These are phyloP conservation scores for Penicillium pancosmium DNA, from an alignment of 495 filamentous ascomycete genomes.

Conservation along the genomic window DNA sequence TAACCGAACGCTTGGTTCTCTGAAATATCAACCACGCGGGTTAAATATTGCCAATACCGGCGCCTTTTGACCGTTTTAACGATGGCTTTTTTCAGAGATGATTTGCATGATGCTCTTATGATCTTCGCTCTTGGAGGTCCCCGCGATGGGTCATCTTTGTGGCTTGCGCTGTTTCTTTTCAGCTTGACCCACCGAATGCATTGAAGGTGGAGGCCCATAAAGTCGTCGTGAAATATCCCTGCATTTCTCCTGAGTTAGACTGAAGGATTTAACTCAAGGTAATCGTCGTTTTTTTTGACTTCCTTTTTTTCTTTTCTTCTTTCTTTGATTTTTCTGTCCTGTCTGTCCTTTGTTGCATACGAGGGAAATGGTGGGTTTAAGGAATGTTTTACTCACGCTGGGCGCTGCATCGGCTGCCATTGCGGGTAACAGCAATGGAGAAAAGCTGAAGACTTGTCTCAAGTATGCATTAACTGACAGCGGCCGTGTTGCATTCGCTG, in stretches of 20 bases:
- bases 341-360: background rate
- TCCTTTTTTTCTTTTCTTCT: background rate
- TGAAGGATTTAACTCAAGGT: too few relatives aligned
- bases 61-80: too few relatives aligned
- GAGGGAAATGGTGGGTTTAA: conserved; percentile 5
- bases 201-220: background rate
- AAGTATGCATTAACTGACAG: conserved; percentile 13
- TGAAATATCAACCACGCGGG: background rate
- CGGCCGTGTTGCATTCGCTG: conserved; percentile 18
- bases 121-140: too few relatives aligned
- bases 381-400: conserved; percentile 7
- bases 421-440: background rate
- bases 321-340: background rate
- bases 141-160: too few relatives aligned
- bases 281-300: too few relatives aligned
- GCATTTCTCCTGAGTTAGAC: background rate
- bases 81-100: too few relatives aligned
- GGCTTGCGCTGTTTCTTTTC: too few relatives aligned
- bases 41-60: too few relatives aligned
- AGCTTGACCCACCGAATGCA: too few relatives aligned
- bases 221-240: background rate
- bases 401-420: conserved; percentile 4
- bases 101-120: too few relatives aligned
- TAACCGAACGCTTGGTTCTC: conserved; percentile 6
- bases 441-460: conserved; percentile 17